Conservation (phyloP, 148 eudicot species). For the Fagopyrum tataricum region DNA sequence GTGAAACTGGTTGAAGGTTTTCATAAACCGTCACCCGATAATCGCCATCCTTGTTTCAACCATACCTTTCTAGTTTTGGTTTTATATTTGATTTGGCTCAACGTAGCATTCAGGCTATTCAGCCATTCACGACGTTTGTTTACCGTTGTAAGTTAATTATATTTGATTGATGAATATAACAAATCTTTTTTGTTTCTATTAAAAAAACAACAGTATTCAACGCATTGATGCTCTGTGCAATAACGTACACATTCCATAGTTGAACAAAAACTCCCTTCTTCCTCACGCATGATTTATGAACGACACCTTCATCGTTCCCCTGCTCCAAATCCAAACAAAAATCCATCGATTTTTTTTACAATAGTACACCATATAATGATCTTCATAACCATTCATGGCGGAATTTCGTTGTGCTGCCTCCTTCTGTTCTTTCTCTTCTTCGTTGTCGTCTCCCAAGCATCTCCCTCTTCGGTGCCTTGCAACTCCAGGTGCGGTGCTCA, state of each 20-base stretch:
- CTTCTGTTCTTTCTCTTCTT: not conserved
- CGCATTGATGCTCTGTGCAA: not conserved
- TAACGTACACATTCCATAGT: constrained; percentile 3
- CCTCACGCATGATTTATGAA: not conserved
- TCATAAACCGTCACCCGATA: too few species aligned
- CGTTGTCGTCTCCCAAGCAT: not conserved
- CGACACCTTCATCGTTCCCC: not conserved
- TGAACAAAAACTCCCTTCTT: not conserved
- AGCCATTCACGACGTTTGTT: not conserved
- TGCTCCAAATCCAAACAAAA: too few species aligned
- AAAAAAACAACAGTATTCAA: not conserved
- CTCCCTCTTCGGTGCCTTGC: not conserved
- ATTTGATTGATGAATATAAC: too few species aligned
- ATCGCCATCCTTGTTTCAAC: too few species aligned
- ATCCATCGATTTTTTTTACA: too few species aligned
- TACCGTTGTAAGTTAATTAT: not conserved
- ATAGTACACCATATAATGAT: not conserved
- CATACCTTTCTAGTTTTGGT: too few species aligned
- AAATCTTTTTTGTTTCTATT: not conserved
- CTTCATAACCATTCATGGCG: not conserved
- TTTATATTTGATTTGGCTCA: too few species aligned
- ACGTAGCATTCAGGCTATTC: too few species aligned
- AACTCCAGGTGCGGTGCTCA: constrained; percentile 6
- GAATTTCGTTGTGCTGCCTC: not conserved
- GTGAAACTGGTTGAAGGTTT: too few species aligned